Evolutionary conservation across 495 filamentous ascomycete genomes (phyloP).

Genomic region (Penicillium subrubescens): DNA sequence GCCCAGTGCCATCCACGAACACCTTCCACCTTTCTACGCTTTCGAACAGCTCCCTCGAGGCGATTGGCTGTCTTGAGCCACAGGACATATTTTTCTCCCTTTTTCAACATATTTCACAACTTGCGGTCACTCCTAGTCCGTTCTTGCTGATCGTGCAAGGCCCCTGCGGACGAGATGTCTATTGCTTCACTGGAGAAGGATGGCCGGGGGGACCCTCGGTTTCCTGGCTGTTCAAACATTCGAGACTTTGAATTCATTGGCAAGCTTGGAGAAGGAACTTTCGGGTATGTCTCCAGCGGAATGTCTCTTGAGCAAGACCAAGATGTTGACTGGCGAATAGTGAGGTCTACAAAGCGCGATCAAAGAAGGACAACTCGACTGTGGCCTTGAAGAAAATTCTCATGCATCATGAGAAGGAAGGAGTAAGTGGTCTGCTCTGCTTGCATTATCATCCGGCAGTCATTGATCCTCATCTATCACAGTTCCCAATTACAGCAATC

Average conservation of each 20-base stretch:
- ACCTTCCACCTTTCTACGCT: neutral
- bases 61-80: neutral
- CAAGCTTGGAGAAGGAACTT: conserved; percentile 97
- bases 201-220: conserved; percentile 51
- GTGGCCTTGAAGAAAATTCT: conserved; percentile 95
- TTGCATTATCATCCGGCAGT: neutral
- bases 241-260: conserved; percentile 82
- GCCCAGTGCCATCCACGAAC: neutral
- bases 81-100: neutral
- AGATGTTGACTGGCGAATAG: conserved; percentile 41
- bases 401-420: conserved; percentile 97
- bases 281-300: conserved; percentile 64
- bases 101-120: neutral
- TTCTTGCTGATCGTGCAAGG: neutral
- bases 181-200: conserved; percentile 36
- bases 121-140: neutral
- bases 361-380: conserved; percentile 67
- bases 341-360: conserved; percentile 89
- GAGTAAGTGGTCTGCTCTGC: conserved; percentile 52
- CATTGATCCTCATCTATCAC: conserved; percentile 10
- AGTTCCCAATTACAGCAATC: conserved; percentile 96
- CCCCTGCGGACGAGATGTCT: conserved; percentile 31
- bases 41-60: neutral
- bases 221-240: conserved; percentile 85
- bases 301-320: neutral